A percentile compares a stretch with the other conserved stretches of the same genome.
Conservation (phyloP, 2,329 filamentous ascomycete species). For the Zasmidium cellare region DNA sequence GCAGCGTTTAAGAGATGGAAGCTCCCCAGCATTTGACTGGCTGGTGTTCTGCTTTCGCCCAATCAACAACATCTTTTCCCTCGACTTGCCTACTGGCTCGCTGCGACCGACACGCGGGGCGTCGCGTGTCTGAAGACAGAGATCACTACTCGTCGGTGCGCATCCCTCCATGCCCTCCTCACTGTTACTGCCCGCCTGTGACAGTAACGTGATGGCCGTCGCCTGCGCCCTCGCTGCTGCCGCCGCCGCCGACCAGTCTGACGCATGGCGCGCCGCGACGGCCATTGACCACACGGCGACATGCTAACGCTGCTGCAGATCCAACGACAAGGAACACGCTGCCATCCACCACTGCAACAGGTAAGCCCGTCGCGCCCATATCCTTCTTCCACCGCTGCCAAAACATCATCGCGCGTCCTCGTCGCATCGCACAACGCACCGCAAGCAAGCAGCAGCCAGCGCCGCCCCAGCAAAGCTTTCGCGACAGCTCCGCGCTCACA, state of each 20-base stretch:
- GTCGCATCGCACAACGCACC: neutral
- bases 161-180: conserved; percentile 7
- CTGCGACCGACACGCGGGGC: neutral
- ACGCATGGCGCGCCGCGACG: conserved; percentile 6
- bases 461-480: neutral
- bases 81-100: neutral
- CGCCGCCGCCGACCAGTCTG: conserved; percentile 1
- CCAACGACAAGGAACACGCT: conserved; percentile 1
- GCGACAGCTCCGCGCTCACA: neutral
- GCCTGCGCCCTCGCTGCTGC: conserved; percentile 5
- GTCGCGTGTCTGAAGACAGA: conserved; percentile 8
- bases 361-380: neutral
- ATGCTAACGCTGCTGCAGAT: conserved; percentile 12
- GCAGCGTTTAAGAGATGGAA: neutral
- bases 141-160: conserved; percentile 3
- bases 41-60: no score
- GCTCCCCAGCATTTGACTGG: neutral
- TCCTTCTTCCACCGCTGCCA: neutral
- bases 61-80: neutral
- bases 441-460: neutral
- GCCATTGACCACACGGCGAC: conserved; percentile 9
- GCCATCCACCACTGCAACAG: neutral
- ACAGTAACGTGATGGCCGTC: conserved; percentile 13
- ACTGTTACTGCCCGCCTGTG: no score
- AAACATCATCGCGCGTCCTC: neutral